A percentile compares a stretch with the other conserved stretches of the same genome.
These are phyloP conservation scores for Termitomyces heimii DNA, from an alignment of 768 basidiomycete genomes.

Conservation along the genomic window DNA sequence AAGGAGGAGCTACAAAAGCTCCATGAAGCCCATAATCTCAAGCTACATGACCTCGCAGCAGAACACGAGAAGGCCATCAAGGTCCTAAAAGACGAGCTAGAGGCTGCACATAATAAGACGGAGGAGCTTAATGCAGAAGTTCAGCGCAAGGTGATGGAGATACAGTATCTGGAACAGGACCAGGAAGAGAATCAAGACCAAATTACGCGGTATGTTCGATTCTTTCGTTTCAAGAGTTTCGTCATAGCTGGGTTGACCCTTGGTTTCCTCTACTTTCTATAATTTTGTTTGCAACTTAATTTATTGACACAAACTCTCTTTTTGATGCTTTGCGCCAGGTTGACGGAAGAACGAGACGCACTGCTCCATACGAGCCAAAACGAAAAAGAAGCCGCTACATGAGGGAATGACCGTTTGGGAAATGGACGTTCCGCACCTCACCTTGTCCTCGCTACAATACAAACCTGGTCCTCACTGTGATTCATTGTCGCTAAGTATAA, in stretches of 20 bases:
- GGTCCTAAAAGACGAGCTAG: slow-evolving; percentile 50
- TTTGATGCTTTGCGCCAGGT: slow-evolving; percentile 35
- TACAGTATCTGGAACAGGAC: slow-evolving; percentile 72
- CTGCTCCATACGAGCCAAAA: slow-evolving; percentile 26
- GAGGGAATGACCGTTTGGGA: slow-evolving; percentile 1
- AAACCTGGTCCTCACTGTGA: neutral
- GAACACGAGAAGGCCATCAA: slow-evolving; percentile 57
- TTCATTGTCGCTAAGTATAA: slow-evolving; percentile 1
- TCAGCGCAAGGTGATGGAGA: slow-evolving; percentile 73
- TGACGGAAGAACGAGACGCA: slow-evolving; percentile 60
- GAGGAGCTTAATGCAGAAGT: slow-evolving; percentile 56
- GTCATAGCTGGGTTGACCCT: slow-evolving; percentile 44
- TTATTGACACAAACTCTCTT: slow-evolving; percentile 30
- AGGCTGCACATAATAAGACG: slow-evolving; percentile 40
- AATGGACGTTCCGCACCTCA: neutral
- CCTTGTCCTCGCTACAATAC: neutral
- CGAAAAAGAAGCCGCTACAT: slow-evolving; percentile 17
- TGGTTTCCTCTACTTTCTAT: slow-evolving; percentile 50
- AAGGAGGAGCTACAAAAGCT: slow-evolving; percentile 73
- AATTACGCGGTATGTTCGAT: slow-evolving; percentile 70
- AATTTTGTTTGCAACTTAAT: slow-evolving; percentile 26
- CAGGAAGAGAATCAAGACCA: slow-evolving; percentile 72
- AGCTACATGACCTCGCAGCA: slow-evolving; percentile 67
- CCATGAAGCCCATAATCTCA: slow-evolving; percentile 83
- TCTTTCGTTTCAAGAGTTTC: slow-evolving; percentile 55